phyloP scores from a whole-genome alignment of 306 rosid genomes.

The Medicago lupulina region DNA sequence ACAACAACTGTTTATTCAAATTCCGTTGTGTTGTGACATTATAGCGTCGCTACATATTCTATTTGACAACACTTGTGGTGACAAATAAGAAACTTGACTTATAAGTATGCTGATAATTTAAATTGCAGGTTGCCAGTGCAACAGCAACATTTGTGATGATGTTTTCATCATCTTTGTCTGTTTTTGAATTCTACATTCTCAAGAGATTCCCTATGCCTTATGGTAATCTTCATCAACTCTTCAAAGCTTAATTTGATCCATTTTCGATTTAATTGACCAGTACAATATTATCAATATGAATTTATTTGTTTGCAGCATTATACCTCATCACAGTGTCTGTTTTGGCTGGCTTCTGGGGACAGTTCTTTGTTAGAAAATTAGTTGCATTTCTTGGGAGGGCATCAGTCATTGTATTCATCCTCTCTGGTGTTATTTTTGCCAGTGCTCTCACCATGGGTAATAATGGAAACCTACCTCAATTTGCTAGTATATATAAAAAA shows the following conservation, averaged over 20 bases:
- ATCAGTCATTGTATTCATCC: constrained; percentile 82
- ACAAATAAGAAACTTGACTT: neutral
- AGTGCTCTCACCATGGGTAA: constrained; percentile 93
- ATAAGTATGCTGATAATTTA: neutral
- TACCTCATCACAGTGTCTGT: constrained; percentile 69
- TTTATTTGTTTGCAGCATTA: constrained; percentile 58
- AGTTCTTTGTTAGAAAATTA: constrained; percentile 65
- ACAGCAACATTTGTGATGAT: constrained; percentile 93
- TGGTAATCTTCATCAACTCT: constrained; percentile 53
- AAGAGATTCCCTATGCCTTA: constrained; percentile 86
- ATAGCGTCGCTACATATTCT: neutral
- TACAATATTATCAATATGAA: neutral
- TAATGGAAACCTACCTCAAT: constrained; percentile 33
- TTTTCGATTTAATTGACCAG: constrained; percentile 8
- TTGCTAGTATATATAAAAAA: neutral
- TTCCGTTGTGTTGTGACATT: neutral
- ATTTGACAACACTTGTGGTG: neutral
- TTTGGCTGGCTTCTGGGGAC: constrained; percentile 91
- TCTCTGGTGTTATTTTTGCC: constrained; percentile 82
- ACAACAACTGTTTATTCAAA: neutral
- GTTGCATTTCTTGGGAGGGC: constrained; percentile 65
- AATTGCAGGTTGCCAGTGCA: constrained; percentile 83
- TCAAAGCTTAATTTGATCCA: neutral
- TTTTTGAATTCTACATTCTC: constrained; percentile 84
- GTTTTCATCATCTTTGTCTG: constrained; percentile 86